Evolutionary conservation across 495 filamentous ascomycete species (phyloP).

Genomic region (Podospora fimiseda): DNA sequence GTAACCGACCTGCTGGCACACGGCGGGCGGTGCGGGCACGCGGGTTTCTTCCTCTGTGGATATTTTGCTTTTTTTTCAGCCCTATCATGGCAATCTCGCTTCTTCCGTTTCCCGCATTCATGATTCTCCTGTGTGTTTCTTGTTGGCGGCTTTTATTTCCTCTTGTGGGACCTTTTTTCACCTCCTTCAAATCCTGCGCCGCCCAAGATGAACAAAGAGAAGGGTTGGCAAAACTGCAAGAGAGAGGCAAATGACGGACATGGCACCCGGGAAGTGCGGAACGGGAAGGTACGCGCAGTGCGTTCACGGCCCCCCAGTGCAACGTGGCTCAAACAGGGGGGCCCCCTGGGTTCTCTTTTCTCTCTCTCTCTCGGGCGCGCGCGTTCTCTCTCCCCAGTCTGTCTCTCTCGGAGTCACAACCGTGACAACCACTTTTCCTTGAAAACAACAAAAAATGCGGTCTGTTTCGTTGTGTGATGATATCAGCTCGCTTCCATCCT

Average conservation of each 20-base stretch:
- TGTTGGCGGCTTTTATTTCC: not conserved
- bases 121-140: not conserved
- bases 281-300: constrained; percentile 18
- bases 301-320: constrained; percentile 15
- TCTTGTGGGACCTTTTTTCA: not conserved
- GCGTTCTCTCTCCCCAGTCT: no score
- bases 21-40: not conserved
- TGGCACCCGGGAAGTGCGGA: constrained; percentile 20
- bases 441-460: no score
- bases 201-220: not conserved
- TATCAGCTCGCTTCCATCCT: no score
- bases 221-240: constrained; percentile 6
- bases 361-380: no score
- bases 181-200: not conserved
- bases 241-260: constrained; percentile 24
- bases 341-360: constrained; percentile 1
- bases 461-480: no score
- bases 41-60: not conserved
- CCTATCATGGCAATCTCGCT: not conserved
- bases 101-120: not conserved
- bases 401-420: no score
- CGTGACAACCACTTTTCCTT: no score
- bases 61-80: not conserved
- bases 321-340: constrained; percentile 21
- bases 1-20: not conserved